Evolutionary conservation across 179 eudicot genomes (phyloP).

Genomic region (Spinacia oleracea): DNA sequence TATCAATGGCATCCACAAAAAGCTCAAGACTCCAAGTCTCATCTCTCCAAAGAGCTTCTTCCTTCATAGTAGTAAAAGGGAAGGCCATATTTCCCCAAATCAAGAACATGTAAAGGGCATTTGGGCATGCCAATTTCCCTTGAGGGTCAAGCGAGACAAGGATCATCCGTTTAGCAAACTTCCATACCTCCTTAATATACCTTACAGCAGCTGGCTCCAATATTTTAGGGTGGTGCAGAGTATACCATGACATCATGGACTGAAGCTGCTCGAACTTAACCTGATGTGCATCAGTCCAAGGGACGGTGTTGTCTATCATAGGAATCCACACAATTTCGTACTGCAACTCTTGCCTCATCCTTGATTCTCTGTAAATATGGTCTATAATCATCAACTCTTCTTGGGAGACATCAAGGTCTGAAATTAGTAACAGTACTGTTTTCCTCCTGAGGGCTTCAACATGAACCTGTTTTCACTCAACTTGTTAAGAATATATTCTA

Average conservation of each 20-base stretch:
- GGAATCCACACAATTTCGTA: conserved; percentile 90
- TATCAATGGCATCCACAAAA: conserved; percentile 60
- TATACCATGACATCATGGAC: conserved; percentile 74
- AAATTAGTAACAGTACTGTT: conserved; percentile 66
- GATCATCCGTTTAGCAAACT: conserved; percentile 57
- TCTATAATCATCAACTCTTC: conserved; percentile 59
- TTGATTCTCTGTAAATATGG: conserved; percentile 50
- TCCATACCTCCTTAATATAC: conserved; percentile 82
- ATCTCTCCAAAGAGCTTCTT: conserved; percentile 64
- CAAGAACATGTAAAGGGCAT: conserved; percentile 76
- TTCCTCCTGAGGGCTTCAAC: conserved; percentile 69
- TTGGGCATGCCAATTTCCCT: conserved; percentile 61
- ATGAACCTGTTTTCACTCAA: conserved; percentile 46
- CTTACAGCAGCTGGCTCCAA: conserved; percentile 61
- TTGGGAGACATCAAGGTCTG: conserved; percentile 59
- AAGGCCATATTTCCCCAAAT: conserved; percentile 77
- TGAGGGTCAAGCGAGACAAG: conserved; percentile 79
- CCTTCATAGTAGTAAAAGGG: conserved; percentile 64
- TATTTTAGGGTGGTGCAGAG: conserved; percentile 57
- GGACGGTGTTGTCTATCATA: conserved; percentile 37
- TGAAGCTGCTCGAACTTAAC: conserved; percentile 48
- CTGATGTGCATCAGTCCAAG: conserved; percentile 49
- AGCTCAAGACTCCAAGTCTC: conserved; percentile 79
- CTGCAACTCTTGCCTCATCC: conserved; percentile 40
- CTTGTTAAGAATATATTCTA: neutral